Evolutionary conservation across 2,329 filamentous ascomycete species (phyloP).

Genomic region (Phialocephala sp.): DNA sequence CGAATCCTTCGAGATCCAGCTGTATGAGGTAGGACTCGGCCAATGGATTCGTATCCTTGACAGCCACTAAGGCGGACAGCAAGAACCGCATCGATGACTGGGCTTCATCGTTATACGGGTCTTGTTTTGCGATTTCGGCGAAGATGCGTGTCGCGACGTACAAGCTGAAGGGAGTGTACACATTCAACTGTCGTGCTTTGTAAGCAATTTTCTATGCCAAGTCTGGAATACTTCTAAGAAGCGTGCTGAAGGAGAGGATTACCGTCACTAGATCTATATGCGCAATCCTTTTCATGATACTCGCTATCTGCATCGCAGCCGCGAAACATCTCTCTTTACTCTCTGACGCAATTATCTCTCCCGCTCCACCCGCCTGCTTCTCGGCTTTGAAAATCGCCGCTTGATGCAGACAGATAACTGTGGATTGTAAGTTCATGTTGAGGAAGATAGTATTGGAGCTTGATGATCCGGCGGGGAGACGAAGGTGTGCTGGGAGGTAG

Average conservation of each 20-base stretch:
- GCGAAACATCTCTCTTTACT: slow-evolving; percentile 91
- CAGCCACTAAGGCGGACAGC: slow-evolving; percentile 12
- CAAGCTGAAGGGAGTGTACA: slow-evolving; percentile 20
- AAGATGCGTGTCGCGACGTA: slow-evolving; percentile 17
- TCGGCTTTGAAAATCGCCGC: slow-evolving; percentile 89
- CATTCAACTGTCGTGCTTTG: slow-evolving; percentile 10
- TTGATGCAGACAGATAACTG: slow-evolving; percentile 94
- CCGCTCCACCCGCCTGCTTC: slow-evolving; percentile 70
- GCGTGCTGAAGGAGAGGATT: neutral
- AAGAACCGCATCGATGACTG: slow-evolving; percentile 14
- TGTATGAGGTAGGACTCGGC: slow-evolving; percentile 17
- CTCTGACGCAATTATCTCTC: slow-evolving; percentile 75
- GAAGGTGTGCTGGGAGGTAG: slow-evolving; percentile 77
- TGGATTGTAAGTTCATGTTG: slow-evolving; percentile 94
- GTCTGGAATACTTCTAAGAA: neutral
- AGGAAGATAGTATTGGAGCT: slow-evolving; percentile 77
- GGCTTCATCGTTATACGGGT: slow-evolving; percentile 11
- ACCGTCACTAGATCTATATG: slow-evolving; percentile 20
- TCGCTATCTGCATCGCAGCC: slow-evolving; percentile 58
- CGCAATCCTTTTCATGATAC: slow-evolving; percentile 20
- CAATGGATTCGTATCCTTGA: slow-evolving; percentile 18
- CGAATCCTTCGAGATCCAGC: slow-evolving; percentile 19
- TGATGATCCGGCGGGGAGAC: slow-evolving; percentile 58
- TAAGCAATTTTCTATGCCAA: neutral
- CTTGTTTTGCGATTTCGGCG: slow-evolving; percentile 9